Base-by-base conservation (phyloP, 306 rosid species). In the Pueraria montana region DNA sequence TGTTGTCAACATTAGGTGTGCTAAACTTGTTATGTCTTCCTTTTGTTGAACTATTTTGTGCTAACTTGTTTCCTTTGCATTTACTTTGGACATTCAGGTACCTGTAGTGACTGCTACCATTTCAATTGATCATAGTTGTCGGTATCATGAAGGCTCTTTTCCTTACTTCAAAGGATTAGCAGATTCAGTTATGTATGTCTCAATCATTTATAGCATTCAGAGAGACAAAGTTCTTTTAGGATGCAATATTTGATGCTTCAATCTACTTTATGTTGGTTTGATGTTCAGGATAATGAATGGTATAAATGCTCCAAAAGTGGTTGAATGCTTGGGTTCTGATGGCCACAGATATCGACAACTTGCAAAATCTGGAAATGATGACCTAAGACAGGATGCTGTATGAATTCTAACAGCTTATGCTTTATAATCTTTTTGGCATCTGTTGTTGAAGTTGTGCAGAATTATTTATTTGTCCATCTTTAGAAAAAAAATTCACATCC, bases 321-420 rank as follows among this genome's bases (percentile, higher is more conserved):
- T 95, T 18, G 97, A 91, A 76, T 93, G 98, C 91, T 79, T 87
- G 76, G 98, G 97, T 90, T 95, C 98, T 85, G 97, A 95, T 85
- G 98, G 98, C 58, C 65, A 48, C 74, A 84, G 76, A 79, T 95
- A 93, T 80, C 91, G 93, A 45, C 98, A 95, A 84, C 97, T 95
- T 23, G 98, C 98, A 83, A 95, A 95, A 87, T 95, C 98, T 80
- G 98, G 98, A 87, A 93, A 95, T 78, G 98, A 95, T 66, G 97
- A 95, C 84, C 89, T 95, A 63, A 86, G 98, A 87, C 98, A 95
- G 77, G 98, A 95, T 84, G 98, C 98, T 82, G 98, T 95, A 90
- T 26, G 88, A 86, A 66, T 68, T 72, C 80, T 40, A 36, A 81
- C 49, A 72, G 5, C 70, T 69, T 81, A 48, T 81, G 17, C 50